Percentiles rank a stretch among this genome's conserved stretches.
phyloP scores from a whole-genome alignment of 2,329 filamentous ascomycete species.

The Fusarium ramigenum region DNA sequence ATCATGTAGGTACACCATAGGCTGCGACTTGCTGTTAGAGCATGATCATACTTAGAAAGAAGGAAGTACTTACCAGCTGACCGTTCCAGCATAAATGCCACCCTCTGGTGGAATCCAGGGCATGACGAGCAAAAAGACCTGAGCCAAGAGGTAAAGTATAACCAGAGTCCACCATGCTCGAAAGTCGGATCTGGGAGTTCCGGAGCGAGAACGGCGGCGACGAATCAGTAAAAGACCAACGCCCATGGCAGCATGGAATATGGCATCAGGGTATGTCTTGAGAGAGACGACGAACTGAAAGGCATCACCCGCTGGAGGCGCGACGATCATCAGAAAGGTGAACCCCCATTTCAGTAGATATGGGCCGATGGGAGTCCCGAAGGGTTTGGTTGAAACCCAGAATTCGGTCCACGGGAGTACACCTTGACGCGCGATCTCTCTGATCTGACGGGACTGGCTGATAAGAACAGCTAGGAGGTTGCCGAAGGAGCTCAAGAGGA shows the following conservation, averaged over 20 bases:
- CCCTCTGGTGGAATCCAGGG: slow-evolving; percentile 75
- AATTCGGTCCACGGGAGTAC: slow-evolving; percentile 67
- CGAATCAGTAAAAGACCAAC: slow-evolving; percentile 68
- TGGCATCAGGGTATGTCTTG: slow-evolving; percentile 63
- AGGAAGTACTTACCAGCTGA: slow-evolving; percentile 64
- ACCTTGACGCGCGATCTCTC: slow-evolving; percentile 70
- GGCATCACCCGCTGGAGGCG: slow-evolving; percentile 69
- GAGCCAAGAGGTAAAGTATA: slow-evolving; percentile 66
- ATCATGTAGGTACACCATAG: slow-evolving; percentile 51
- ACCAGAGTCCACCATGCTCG: slow-evolving; percentile 67
- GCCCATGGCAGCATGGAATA: slow-evolving; percentile 67
- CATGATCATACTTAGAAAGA: no score
- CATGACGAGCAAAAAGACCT: slow-evolving; percentile 72
- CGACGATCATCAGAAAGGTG: slow-evolving; percentile 68
- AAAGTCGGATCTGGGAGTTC: slow-evolving; percentile 61
- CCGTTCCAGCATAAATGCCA: slow-evolving; percentile 68
- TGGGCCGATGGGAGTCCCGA: slow-evolving; percentile 69
- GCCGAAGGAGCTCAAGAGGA: slow-evolving; percentile 66
- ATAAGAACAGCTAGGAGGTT: slow-evolving; percentile 66
- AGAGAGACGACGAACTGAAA: slow-evolving; percentile 68
- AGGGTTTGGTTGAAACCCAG: slow-evolving; percentile 71
- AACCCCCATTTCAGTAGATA: slow-evolving; percentile 66
- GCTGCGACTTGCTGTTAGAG: no score
- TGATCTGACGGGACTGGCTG: slow-evolving; percentile 63
- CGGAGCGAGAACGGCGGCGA: slow-evolving; percentile 59